Evolutionary conservation across 768 basidiomycete species (phyloP), one percentile per base, ranked within the genome.

Genomic region (Phanerochaete carnosa): DNA sequence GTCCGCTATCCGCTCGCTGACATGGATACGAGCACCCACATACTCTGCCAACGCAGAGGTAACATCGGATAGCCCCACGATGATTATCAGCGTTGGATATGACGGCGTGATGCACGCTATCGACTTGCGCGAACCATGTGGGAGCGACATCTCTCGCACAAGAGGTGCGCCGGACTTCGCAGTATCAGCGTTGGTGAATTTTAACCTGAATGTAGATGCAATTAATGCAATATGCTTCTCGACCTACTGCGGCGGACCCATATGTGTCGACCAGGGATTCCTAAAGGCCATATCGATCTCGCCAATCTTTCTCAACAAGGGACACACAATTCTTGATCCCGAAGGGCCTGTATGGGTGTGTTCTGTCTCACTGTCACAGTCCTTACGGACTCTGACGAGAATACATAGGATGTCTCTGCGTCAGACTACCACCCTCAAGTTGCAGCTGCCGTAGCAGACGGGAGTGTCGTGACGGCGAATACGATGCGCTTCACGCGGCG

Each of bases 341-440:
- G 78, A 83, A 16, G 94, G 94, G 0, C 88, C 93, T 11, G 81
- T 91, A 59, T 94, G 91, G 93, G 94, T 95, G 63, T 23, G 85
- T 75, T 4, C 25, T 52, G 30, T 32, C 9, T 23, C 16, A 3
- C n/a, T n/a, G 51, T 33, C 32, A 5, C n/a, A 4, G 29, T 19
- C 1, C 51, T 22, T 4, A 15, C 33, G 13, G 8, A 8, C n/a
- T 46, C n/a, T 47, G 22, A 47, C 46, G 13, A 23, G 37, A 23
- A 26, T 26, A 52, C 30, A 33, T 66, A 95, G 95, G 83, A 80
- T 58, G 72, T 95, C 28, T 77, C 80, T 58, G 78, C 86, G 1
- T 96, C 95, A 0, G 90, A 96, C 49, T 89, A 88, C 67, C 96
- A 98, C 66, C 88, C 94, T 5, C 92, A 94, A 70, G 74, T 96